Conservation (phyloP, 768 basidiomycete genomes). For the Tricholoma matsutake region DNA sequence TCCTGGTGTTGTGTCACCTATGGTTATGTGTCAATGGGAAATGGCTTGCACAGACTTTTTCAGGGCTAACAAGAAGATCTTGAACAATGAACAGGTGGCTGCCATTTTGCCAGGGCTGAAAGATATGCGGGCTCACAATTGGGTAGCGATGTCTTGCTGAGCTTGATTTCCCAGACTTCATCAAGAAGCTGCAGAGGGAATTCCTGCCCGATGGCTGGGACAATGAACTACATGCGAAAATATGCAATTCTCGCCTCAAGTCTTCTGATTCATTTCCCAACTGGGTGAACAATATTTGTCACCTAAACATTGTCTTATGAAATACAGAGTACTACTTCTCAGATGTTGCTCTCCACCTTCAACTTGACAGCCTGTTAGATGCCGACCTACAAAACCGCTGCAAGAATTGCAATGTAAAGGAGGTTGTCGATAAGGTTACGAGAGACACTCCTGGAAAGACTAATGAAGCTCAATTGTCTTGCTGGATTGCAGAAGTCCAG, state of each 20-base stretch:
- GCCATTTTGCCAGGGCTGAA: no score
- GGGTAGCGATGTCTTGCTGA: no score
- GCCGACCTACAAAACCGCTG: not conserved
- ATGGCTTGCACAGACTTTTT: not conserved
- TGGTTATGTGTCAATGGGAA: not conserved
- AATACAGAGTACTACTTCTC: no score
- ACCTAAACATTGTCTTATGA: no score
- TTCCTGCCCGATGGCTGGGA: no score
- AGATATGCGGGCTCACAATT: no score
- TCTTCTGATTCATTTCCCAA: not conserved
- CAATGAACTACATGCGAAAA: not conserved
- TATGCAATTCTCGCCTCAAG: not conserved
- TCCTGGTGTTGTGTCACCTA: not conserved
- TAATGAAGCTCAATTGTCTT: not conserved
- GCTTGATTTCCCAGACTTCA: not conserved
- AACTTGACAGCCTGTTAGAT: not conserved
- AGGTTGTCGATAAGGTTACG: not conserved
- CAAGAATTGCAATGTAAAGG: no score
- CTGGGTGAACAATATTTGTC: no score
- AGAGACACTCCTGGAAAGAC: not conserved
- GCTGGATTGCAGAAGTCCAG: not conserved
- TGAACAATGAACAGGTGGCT: not conserved
- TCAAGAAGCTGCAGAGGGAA: not conserved
- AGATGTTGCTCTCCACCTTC: not conserved
- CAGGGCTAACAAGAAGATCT: not conserved